phyloP scores from a whole-genome alignment of 2,329 filamentous ascomycete genomes.

The Calonectria pseudoreteaudii region DNA sequence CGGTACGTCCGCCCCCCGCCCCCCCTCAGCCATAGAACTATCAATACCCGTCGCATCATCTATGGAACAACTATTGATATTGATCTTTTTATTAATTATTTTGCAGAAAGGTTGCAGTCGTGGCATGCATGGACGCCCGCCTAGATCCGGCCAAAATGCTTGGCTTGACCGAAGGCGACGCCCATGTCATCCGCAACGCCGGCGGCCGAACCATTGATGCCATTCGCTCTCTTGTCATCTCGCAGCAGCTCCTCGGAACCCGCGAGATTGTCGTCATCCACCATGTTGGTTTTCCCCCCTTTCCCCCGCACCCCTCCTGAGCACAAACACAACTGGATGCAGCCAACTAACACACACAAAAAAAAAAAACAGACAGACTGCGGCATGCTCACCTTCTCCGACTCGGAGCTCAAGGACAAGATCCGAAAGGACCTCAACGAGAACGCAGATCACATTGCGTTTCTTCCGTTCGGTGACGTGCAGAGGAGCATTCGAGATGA shows the following conservation, averaged over 20 bases:
- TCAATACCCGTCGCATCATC: too few relatives aligned
- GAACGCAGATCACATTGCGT: constrained; percentile 66
- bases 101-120: constrained; percentile 50
- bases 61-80: background rate
- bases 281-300: constrained; percentile 55
- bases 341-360: background rate
- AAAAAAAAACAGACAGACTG: constrained; percentile 48
- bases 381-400: constrained; percentile 75
- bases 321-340: background rate
- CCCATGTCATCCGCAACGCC: constrained; percentile 84
- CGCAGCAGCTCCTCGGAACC: constrained; percentile 82
- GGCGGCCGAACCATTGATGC: constrained; percentile 76
- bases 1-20: constrained; percentile 25
- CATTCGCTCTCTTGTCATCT: constrained; percentile 81
- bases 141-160: constrained; percentile 62
- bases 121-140: constrained; percentile 88
- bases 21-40: too few relatives aligned
- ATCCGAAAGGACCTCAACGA: constrained; percentile 70
- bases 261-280: constrained; percentile 80
- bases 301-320: too few relatives aligned
- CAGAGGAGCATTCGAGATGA: constrained; percentile 75
- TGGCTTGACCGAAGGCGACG: constrained; percentile 66
- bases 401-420: constrained; percentile 64
- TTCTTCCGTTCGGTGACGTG: constrained; percentile 73
- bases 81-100: background rate